These are phyloP conservation scores for Artemisia annua DNA, from an alignment of 129 eudicot species.

Conservation along the genomic window DNA sequence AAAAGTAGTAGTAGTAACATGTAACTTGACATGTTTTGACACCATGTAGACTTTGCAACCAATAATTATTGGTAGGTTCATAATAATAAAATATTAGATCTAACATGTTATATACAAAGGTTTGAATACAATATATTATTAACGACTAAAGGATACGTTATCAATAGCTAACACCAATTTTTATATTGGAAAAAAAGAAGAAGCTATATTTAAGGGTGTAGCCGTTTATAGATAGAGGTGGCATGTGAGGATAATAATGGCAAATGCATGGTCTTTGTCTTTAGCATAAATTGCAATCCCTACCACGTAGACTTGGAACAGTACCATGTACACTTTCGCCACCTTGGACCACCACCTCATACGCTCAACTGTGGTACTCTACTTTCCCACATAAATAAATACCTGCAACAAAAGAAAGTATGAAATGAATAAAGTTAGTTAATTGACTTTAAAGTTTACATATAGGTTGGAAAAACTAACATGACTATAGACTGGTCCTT, in stretches of 20 bases:
- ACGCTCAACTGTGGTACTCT: not conserved
- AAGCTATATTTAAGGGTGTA: conserved; percentile 2
- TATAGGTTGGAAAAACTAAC: not conserved
- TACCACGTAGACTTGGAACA: conserved; percentile 32
- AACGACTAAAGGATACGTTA: too few relatives aligned
- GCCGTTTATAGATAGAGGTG: conserved; percentile 27
- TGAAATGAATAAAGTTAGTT: not conserved
- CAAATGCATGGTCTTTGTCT: conserved; percentile 35
- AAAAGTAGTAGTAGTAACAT: too few relatives aligned
- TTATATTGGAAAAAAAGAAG: not conserved
- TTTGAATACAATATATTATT: not conserved
- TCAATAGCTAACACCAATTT: not conserved
- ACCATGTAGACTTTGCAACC: too few relatives aligned
- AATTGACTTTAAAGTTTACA: not conserved
- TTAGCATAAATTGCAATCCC: conserved; percentile 24
- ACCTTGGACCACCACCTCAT: conserved; percentile 42
- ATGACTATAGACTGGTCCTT: not conserved
- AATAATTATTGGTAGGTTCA: not conserved
- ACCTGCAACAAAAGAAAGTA: not conserved
- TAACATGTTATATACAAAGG: not conserved
- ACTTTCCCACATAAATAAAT: not conserved
- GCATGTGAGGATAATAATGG: conserved; percentile 38
- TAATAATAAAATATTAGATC: not conserved
- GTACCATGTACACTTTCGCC: conserved; percentile 13
- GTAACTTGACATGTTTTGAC: too few relatives aligned